Percentiles rank a stretch among this genome's conserved stretches.
Conservation (phyloP, 129 eudicot genomes). For the Daucus carota region DH1_v3.0 NC_030384.2:48303001-48303500, state of each 20-base stretch:
- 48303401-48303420: not conserved
- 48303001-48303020: not conserved
- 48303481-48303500: conserved; percentile 57
- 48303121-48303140: conserved; percentile 58
- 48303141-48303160: not conserved
- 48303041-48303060: not conserved
- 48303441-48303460: conserved; percentile 54
- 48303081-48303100: conserved; percentile 95
- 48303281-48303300: conserved; percentile 96
- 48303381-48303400: not conserved
- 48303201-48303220: conserved; percentile 1
- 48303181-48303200: not conserved
- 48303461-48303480: conserved; percentile 94
- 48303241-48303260: conserved; percentile 55
- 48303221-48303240: conserved; percentile 12
- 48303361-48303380: conserved; percentile 72
- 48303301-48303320: conserved; percentile 81
- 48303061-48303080: conserved; percentile 98
- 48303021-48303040: conserved; percentile 4
- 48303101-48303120: conserved; percentile 93
- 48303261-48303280: conserved; percentile 99
- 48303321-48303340: conserved; percentile 73
- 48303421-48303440: not conserved
- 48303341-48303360: conserved; percentile 77
- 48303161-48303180: not conserved